A percentile compares a stretch with the other conserved stretches of the same genome.
Conservation (phyloP, 2,329 filamentous ascomycete species). For the Bertia moriformis region DNA sequence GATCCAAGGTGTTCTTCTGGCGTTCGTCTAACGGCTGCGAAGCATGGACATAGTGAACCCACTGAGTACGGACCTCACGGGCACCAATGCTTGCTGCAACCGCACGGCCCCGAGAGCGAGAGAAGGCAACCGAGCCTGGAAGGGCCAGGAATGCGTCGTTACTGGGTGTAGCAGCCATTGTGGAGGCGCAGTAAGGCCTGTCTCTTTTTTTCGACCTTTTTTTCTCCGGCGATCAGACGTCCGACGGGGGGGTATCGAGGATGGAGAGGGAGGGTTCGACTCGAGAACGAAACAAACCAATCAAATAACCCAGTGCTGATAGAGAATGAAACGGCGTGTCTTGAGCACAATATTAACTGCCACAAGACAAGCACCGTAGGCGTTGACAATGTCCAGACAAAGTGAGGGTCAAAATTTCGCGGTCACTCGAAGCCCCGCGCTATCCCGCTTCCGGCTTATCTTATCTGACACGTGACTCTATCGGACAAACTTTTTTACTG, state of each 20-base stretch:
- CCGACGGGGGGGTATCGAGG: neutral
- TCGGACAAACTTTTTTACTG: neutral
- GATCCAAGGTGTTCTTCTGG: neutral
- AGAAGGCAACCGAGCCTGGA: slow-evolving; percentile 1
- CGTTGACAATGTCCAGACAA: neutral
- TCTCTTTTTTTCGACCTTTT: neutral
- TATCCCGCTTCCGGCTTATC: neutral
- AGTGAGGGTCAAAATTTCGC: neutral
- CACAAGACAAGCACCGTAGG: no score
- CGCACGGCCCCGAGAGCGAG: neutral
- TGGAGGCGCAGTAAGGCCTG: no score
- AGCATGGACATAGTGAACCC: neutral
- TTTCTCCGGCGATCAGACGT: neutral
- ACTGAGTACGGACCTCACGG: neutral
- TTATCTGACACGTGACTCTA: neutral
- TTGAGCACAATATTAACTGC: neutral
- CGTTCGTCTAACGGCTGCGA: neutral
- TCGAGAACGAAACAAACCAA: neutral
- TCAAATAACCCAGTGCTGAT: no score
- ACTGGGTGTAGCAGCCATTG: neutral
- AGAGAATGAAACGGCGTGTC: neutral
- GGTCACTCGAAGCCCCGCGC: neutral
- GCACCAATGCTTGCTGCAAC: neutral
- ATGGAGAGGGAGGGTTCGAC: neutral
- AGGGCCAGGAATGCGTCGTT: neutral